phyloP scores from a whole-genome alignment of 2,329 filamentous ascomycete species.

The Xylariaceae sp. region DNA sequence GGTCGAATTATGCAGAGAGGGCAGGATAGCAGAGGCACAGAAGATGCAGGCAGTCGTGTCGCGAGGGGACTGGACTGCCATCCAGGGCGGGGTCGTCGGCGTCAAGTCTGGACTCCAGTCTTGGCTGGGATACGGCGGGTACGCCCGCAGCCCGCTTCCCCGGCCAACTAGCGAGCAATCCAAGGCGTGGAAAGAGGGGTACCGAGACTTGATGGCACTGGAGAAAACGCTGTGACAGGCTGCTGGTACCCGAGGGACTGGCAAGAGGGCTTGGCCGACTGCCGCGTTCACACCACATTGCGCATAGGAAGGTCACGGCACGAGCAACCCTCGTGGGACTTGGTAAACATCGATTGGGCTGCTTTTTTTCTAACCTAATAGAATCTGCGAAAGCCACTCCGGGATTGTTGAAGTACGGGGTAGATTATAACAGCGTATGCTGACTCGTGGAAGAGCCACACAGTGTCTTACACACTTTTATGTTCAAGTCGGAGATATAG shows the following conservation, averaged over 20 bases:
- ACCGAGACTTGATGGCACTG: slow-evolving; percentile 57
- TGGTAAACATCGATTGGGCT: background rate
- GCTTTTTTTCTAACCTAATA: background rate
- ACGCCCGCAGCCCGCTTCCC: slow-evolving; percentile 56
- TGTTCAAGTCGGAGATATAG: background rate
- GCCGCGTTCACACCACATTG: slow-evolving; percentile 8
- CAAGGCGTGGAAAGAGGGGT: slow-evolving; percentile 61
- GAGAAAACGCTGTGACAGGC: slow-evolving; percentile 55
- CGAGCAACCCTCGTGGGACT: background rate
- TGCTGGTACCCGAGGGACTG: slow-evolving; percentile 27
- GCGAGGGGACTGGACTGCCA: slow-evolving; percentile 74
- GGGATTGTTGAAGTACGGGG: slow-evolving; percentile 7
- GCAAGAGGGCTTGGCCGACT: slow-evolving; percentile 13
- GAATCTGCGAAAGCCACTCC: slow-evolving; percentile 6
- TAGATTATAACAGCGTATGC: background rate
- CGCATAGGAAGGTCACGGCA: no score
- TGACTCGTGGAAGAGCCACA: background rate
- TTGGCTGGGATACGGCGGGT: slow-evolving; percentile 73
- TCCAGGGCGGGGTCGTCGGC: slow-evolving; percentile 73
- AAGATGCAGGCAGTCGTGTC: slow-evolving; percentile 70
- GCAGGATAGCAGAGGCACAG: slow-evolving; percentile 65
- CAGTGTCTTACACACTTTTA: background rate
- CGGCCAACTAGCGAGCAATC: slow-evolving; percentile 57
- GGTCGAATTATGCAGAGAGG: slow-evolving; percentile 64
- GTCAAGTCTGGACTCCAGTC: slow-evolving; percentile 72